phyloP scores from a whole-genome alignment of 495 filamentous ascomycete species.

The Cercophora sp. region DNA sequence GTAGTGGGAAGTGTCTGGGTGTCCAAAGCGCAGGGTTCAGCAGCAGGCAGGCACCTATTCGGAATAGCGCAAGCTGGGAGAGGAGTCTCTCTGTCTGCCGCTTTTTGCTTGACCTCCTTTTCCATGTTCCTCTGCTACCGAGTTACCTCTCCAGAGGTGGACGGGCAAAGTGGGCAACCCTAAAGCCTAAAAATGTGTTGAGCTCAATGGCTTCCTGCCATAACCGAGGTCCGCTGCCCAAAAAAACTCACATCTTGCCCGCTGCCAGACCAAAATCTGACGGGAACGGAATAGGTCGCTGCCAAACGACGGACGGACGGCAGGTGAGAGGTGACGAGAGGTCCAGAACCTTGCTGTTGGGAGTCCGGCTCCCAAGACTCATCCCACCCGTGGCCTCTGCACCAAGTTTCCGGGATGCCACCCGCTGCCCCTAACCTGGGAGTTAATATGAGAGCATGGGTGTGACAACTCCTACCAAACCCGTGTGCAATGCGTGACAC shows the following conservation, averaged over 20 bases:
- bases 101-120: too few species aligned
- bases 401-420: conserved; percentile 25
- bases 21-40: conserved; percentile 5
- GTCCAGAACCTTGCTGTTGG: conserved; percentile 1
- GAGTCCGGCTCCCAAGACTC: not conserved
- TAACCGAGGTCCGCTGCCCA: too few species aligned
- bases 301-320: too few species aligned
- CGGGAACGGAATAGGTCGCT: too few species aligned
- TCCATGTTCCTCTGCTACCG: too few species aligned
- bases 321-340: not conserved
- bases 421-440: conserved; percentile 21
- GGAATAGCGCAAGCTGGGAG: conserved; percentile 13
- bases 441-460: conserved; percentile 12
- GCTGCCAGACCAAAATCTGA: too few species aligned
- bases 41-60: conserved; percentile 16
- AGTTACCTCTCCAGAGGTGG: too few species aligned
- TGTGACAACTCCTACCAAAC: conserved; percentile 14
- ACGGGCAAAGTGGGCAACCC: too few species aligned
- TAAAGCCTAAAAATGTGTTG: too few species aligned
- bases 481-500: conserved; percentile 10
- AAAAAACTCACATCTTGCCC: too few species aligned
- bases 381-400: conserved; percentile 14
- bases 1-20: not conserved
- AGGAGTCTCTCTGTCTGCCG: conserved; percentile 2
- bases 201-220: too few species aligned